Evolutionary conservation across 2,329 filamentous ascomycete species (phyloP), one percentile per base, ranked within the genome.

Genomic region (Endothia cerciana): DNA sequence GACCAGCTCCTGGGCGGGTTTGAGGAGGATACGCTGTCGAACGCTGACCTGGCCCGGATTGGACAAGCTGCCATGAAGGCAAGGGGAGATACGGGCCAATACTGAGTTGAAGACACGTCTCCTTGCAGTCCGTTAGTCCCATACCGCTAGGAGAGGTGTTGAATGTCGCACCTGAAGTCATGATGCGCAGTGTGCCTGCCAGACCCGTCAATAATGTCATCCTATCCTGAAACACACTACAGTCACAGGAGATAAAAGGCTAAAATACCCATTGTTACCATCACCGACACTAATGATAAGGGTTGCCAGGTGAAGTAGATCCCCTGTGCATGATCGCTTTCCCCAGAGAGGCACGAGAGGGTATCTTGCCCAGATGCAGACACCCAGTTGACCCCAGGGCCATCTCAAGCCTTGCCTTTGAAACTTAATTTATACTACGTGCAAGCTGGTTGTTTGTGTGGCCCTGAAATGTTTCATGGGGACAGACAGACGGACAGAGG

Each of bases 1-100:
- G 73, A 82, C 17, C 79, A 82, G 66, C 78, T 76, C 0, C 56
- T 81, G 0, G 72, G 78, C 38, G 83, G 83, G 38, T 78, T 84
- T 43, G 78, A 80, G 58, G 81, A 80, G 70, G 81, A 84, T 0
- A 76, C 79, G 1, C 69, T 84, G 25, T 49, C 71, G 60, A 82
- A 81, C 56, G 73, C 75, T 1, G 82, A 85, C 60, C 55, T 83
- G 68, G 73, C 70, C 41, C 76, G 75, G 58, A 79, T 81, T 63
- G 80, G 71, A 8, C 61, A 68, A 30, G 51, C 65, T 43, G 65
- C 41, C 4, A 53, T 65, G 57, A 22, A 56, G 36, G 41, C 17
- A 22, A 60, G n/a, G 43, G 25, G 25, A 25, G 40, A 30, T 41
- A 43, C 57, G 2, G 57, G 38, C 15, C 40, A 43, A 28, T 58